Evolutionary conservation across 495 filamentous ascomycete genomes (phyloP).

Genomic region (Pyronema domesticum): DNA sequence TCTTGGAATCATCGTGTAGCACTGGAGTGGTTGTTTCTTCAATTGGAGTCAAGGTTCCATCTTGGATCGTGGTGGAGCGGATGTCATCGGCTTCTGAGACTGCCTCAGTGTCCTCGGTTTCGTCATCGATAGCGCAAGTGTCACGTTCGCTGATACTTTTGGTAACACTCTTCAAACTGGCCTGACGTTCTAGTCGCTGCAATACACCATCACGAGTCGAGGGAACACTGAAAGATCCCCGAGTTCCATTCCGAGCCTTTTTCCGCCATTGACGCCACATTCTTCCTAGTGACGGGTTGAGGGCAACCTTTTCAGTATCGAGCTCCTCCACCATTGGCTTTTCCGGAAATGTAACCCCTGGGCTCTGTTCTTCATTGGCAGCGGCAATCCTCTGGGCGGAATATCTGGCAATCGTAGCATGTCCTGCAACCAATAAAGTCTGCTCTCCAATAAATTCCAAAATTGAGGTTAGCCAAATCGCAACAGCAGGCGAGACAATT

Average conservation of each 20-base stretch:
- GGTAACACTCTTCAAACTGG: neutral
- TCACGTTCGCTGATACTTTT: neutral
- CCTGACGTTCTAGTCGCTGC: neutral
- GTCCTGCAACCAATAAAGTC: conserved; percentile 66
- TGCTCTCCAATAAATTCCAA: conserved; percentile 90
- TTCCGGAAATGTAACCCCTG: conserved; percentile 24
- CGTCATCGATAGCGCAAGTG: neutral
- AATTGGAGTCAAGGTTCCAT: neutral
- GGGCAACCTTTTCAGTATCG: conserved; percentile 83
- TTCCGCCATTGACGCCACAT: conserved; percentile 96
- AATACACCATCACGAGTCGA: neutral
- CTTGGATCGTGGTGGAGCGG: neutral
- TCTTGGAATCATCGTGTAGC: neutral
- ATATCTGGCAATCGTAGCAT: conserved; percentile 64
- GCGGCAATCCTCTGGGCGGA: conserved; percentile 33
- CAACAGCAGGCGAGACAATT: conserved; percentile 74
- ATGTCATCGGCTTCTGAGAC: neutral
- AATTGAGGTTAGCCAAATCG: conserved; percentile 89
- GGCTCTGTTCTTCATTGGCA: conserved; percentile 6
- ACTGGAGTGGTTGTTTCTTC: neutral
- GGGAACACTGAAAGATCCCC: conserved; percentile 24
- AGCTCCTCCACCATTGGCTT: conserved; percentile 68
- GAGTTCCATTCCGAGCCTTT: conserved; percentile 35
- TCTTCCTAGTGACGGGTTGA: conserved; percentile 70
- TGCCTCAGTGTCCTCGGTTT: neutral